These are phyloP conservation scores for Trypanosomatidae sp. DNA, from an alignment of 208 protist genomes.

Conservation along the genomic window DNA sequence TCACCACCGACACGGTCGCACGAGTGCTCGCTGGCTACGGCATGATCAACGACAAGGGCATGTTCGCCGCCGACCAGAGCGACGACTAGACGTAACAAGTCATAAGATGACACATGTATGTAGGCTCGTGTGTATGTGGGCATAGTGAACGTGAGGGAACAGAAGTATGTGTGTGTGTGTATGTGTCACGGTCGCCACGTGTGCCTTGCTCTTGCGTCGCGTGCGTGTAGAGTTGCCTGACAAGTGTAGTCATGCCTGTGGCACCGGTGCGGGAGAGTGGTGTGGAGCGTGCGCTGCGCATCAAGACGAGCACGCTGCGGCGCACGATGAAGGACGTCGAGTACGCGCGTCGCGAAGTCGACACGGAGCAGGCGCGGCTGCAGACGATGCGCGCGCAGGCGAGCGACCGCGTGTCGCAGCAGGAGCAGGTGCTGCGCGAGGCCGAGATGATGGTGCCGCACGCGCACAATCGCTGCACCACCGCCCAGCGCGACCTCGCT, in stretches of 20 bases:
- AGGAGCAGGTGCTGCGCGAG: constrained; percentile 57
- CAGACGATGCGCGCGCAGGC: constrained; percentile 20
- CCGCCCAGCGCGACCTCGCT: constrained; percentile 31
- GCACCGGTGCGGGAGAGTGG: too few species aligned
- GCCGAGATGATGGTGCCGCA: constrained; percentile 73
- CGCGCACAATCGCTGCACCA: constrained; percentile 44
- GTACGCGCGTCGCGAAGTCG: constrained; percentile 51
- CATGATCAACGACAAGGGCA: constrained; percentile 82
- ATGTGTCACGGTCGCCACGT: not conserved
- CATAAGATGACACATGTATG: too few species aligned
- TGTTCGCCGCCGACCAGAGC: constrained; percentile 79
- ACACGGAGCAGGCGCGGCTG: constrained; percentile 26
- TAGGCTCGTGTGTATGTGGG: too few species aligned
- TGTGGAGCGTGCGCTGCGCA: constrained; percentile 7
- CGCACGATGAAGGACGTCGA: constrained; percentile 57
- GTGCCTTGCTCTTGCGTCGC: too few species aligned
- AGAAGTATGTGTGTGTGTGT: too few species aligned
- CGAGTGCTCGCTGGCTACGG: constrained; percentile 62
- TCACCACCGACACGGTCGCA: constrained; percentile 55
- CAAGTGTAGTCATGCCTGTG: too few species aligned
- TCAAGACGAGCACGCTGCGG: constrained; percentile 47
- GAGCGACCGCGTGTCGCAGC: constrained; percentile 45
- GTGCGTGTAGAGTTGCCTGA: too few species aligned
- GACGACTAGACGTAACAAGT: constrained; percentile 52
- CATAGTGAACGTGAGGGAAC: too few species aligned